Conservation (phyloP, 2,329 filamentous ascomycete genomes). For the Teratosphaeria zuluensis region DNA sequence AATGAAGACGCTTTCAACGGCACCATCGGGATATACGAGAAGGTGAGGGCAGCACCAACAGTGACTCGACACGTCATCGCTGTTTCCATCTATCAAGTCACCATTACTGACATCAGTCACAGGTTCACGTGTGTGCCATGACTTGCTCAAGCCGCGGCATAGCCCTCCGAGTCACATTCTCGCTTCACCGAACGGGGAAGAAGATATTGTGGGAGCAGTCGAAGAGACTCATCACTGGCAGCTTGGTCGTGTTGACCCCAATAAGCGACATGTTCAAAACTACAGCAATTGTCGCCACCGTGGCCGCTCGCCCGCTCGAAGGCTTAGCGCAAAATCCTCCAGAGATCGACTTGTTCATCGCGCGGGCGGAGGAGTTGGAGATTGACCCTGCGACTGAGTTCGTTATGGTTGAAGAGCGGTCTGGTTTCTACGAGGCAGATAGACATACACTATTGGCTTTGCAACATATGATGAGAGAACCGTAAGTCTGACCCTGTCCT, state of each 20-base stretch:
- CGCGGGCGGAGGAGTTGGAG: slow-evolving; percentile 47
- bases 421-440: slow-evolving; percentile 67
- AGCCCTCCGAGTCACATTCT: slow-evolving; percentile 61
- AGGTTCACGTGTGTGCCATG: slow-evolving; percentile 60
- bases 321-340: slow-evolving; percentile 57
- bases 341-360: slow-evolving; percentile 67
- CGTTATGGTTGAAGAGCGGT: slow-evolving; percentile 68
- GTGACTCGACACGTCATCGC: slow-evolving; percentile 1
- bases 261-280: slow-evolving; percentile 51
- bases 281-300: slow-evolving; percentile 58
- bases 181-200: slow-evolving; percentile 53
- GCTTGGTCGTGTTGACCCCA: slow-evolving; percentile 47
- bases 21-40: slow-evolving; percentile 55
- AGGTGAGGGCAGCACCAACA: slow-evolving; percentile 40
- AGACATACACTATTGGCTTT: slow-evolving; percentile 64
- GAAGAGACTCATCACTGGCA: slow-evolving; percentile 46
- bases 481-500: slow-evolving; percentile 19
- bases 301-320: slow-evolving; percentile 58
- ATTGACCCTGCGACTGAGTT: slow-evolving; percentile 61
- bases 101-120: slow-evolving; percentile 9
- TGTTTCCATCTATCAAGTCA: not conserved
- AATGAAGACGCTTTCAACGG: slow-evolving; percentile 41
- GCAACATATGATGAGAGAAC: slow-evolving; percentile 53
- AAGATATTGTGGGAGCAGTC: slow-evolving; percentile 59
- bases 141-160: slow-evolving; percentile 54